Base-by-base conservation (phyloP, 768 basidiomycete genomes). In the Austroboletus eburneus region DNA sequence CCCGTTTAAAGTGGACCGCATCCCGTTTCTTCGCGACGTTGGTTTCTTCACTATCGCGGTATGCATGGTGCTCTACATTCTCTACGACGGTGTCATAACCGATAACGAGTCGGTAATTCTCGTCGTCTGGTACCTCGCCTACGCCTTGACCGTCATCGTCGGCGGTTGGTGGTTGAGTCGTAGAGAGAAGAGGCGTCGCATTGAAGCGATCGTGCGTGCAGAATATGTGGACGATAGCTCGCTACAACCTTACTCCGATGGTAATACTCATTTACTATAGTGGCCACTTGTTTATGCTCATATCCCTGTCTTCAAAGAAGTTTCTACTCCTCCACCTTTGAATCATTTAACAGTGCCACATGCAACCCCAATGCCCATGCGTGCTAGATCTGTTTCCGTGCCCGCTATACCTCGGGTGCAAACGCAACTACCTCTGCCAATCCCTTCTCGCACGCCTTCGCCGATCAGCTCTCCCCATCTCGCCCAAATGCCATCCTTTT, bases 11-110 rank as follows among this genome's bases (percentile, higher is more conserved):
- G 92, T 98, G 23, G 73, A 85, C 27, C 80, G 74, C 0, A 71
- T 74, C 16, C 85, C 89, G 0, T 99, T 98, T 70, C 67, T 97
- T 10, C 85, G 96, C 32, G 96, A 99, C 65, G 88, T 95, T 25
- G 85, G 89, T 5, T 98, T 98, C 75, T 97, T 97, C 69, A 81
- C 87, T n/a, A 57, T 79, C 9, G 87, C 95, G 0, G 81, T 97
- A 34, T 44, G 67, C n/a, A 55, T 88, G n/a, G 72, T 96, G 2
- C 73, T 98, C 12, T 60, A 76, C 14, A 89, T 89, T 29, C 75
- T 97, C 8, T 78, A 75, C 60, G 96, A 99, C 60, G 81, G 84
- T 5, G 66, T 68, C 22, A 83, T 99, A 13, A 43, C 69, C 69
- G 42, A 66, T 72, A 7, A 83, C 79, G 96, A 99, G 64, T 82